Percentiles rank a stretch among this genome's conserved stretches.
Evolutionary conservation across 352 stramenopile species (phyloP).

Genomic region (Globisporangium paroecandrum): DNA sequence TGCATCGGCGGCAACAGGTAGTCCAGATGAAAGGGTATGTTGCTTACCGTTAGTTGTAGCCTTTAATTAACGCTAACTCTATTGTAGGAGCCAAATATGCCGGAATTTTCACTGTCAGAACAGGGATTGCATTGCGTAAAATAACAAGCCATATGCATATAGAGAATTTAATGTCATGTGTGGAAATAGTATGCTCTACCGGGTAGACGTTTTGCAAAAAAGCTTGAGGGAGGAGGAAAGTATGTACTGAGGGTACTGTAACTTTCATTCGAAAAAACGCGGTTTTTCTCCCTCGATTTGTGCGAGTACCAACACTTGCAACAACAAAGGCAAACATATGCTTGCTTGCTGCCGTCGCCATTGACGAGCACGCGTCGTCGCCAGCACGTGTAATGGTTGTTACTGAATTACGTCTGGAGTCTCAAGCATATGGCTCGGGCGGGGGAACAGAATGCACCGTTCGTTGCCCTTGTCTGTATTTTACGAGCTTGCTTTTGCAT

Average conservation of each 20-base stretch:
- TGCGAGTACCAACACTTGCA: neutral
- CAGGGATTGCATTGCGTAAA: too few species aligned
- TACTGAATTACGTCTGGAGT: neutral
- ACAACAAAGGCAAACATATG: neutral
- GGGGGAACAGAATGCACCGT: neutral
- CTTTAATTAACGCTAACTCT: too few species aligned
- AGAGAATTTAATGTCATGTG: neutral
- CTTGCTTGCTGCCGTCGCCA: neutral
- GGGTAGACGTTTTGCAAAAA: neutral
- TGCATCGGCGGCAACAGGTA: too few species aligned
- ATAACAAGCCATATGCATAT: neutral
- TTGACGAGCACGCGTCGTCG: neutral
- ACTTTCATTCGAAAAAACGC: constrained; percentile 2
- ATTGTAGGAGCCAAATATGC: too few species aligned
- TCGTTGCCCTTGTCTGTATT: neutral
- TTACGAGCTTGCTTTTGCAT: neutral
- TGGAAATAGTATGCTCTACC: neutral
- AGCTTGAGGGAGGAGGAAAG: neutral
- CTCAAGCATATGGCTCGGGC: neutral
- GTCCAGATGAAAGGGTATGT: too few species aligned
- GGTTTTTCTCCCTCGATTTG: neutral
- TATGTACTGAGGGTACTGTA: neutral
- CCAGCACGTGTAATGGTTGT: neutral
- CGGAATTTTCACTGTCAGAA: too few species aligned
- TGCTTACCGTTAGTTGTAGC: too few species aligned